These are phyloP conservation scores for Heliamphora exappendiculata DNA, from an alignment of 148 eudicot species.

Conservation along the genomic window DNA sequence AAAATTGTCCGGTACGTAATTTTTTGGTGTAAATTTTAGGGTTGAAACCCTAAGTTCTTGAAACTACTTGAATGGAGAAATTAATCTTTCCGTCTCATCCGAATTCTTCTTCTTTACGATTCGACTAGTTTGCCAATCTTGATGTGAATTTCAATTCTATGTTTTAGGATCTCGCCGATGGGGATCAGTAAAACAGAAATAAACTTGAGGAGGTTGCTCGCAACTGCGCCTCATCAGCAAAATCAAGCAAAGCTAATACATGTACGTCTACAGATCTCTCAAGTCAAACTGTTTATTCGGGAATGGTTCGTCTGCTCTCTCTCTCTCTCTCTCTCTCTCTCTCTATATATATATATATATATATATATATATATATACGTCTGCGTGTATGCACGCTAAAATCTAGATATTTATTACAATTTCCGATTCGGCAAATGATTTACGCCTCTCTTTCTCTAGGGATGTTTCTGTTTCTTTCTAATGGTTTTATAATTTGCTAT, in stretches of 20 bases:
- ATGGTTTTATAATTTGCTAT: background rate
- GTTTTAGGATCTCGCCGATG: conserved; percentile 25
- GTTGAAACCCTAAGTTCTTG: too few relatives aligned
- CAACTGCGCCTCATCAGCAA: conserved; percentile 67
- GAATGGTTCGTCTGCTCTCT: background rate
- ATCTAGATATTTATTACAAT: too few relatives aligned
- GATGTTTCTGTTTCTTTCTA: background rate
- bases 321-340: background rate
- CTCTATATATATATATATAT: background rate
- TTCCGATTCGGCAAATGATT: background rate
- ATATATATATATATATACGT: background rate
- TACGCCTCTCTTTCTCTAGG: background rate
- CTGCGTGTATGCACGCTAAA: too few relatives aligned
- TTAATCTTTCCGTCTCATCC: too few relatives aligned
- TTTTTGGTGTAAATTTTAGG: too few relatives aligned
- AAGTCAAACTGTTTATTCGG: background rate
- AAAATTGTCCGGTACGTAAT: too few relatives aligned
- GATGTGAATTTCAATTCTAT: background rate
- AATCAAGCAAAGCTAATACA: conserved; percentile 75
- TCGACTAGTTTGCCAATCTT: too few relatives aligned
- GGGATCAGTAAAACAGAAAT: conserved; percentile 75
- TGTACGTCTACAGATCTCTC: conserved; percentile 30
- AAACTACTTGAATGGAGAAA: too few relatives aligned
- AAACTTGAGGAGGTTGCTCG: conserved; percentile 70
- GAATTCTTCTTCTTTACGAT: too few relatives aligned